phyloP scores from a whole-genome alignment of 2,329 filamentous ascomycete genomes.

The Canariomyces notabilis region DNA sequence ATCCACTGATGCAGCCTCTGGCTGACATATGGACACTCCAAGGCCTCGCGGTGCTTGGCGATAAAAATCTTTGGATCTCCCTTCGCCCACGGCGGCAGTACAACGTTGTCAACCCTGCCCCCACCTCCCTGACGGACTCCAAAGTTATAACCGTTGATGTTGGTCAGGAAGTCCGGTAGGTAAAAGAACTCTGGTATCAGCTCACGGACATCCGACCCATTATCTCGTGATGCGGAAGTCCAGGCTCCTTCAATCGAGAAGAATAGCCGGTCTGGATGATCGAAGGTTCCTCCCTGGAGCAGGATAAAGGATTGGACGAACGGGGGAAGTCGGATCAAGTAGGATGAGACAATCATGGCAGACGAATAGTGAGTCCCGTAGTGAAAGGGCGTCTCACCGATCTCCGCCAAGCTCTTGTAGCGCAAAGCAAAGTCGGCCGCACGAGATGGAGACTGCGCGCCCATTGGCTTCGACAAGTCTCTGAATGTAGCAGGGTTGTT shows the following conservation, averaged over 20 bases:
- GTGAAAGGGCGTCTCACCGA: slow-evolving; percentile 89
- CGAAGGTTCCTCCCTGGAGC: slow-evolving; percentile 91
- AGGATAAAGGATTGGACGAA: slow-evolving; percentile 95
- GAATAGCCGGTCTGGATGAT: slow-evolving; percentile 92
- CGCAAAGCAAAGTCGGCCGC: slow-evolving; percentile 77
- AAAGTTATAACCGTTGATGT: slow-evolving; percentile 92
- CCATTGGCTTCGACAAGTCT: slow-evolving; percentile 94
- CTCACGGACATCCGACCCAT: slow-evolving; percentile 91
- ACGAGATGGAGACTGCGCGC: slow-evolving; percentile 72
- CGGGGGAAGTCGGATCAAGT: slow-evolving; percentile 88
- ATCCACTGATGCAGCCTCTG: slow-evolving; percentile 91
- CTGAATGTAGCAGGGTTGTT: slow-evolving; percentile 79
- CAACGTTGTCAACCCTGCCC: slow-evolving; percentile 76
- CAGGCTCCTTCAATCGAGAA: slow-evolving; percentile 89
- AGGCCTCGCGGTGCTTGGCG: slow-evolving; percentile 86
- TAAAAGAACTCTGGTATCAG: slow-evolving; percentile 97
- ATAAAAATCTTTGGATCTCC: slow-evolving; percentile 95
- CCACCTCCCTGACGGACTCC: slow-evolving; percentile 77
- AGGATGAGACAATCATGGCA: slow-evolving; percentile 97
- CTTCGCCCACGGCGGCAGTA: slow-evolving; percentile 93
- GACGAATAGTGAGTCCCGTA: slow-evolving; percentile 99
- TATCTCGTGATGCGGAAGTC: slow-evolving; percentile 82
- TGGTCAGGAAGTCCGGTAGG: slow-evolving; percentile 88
- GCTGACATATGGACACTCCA: slow-evolving; percentile 91
- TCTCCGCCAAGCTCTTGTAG: slow-evolving; percentile 83